Evolutionary conservation across 805 yeast species (phyloP), one percentile per base, ranked within the genome.

Genomic region (Tetrapisispora phaffii): DNA sequence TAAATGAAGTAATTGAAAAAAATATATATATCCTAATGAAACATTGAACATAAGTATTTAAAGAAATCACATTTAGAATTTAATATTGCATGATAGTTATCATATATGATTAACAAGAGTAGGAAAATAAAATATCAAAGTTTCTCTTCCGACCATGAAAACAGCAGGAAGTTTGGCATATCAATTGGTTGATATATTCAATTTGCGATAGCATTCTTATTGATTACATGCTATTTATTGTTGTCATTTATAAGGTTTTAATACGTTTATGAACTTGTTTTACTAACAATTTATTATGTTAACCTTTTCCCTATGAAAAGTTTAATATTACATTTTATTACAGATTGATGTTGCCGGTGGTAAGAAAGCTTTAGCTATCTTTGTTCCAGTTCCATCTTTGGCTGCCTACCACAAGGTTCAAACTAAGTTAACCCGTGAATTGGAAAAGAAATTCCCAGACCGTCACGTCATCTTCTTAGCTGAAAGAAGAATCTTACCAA

Each of bases 381-480:
- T 93, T 69, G 97, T 90, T 65, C 98, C 98, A 73, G 95, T 85
- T 63, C 97, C 97, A 75, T 78, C 86, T 66, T 80, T 88, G 71
- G 66, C 79, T 60, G 82, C 83, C 61, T 87, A 87, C 90, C 96
- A 89, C 86, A 87, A 83, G 78, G 95, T 90, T 68, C 98, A 90
- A 81, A 79, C 79, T 66, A 85, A 89, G 77, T 83, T 90, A 72
- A 87, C 96, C 78, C 90, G 97, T 78, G 98, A 90, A 80, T 85
- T 90, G 73, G 98, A 90, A 80, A 90, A 90, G 94, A 90, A 93
- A 80, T 93, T 90, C 89, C 94, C 97, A 72, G 98, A 90, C 82
- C 86, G 95, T 74, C 97, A 93, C 74, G 96, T 90, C 74, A 90
- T 93, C 66, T 87, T 90, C 87, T 82, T 90, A 71, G 97, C 97